Evolutionary conservation across 192 early-diverging fungal species (phyloP).

Genomic region (Rhizoclosmatium globosum): DNA sequence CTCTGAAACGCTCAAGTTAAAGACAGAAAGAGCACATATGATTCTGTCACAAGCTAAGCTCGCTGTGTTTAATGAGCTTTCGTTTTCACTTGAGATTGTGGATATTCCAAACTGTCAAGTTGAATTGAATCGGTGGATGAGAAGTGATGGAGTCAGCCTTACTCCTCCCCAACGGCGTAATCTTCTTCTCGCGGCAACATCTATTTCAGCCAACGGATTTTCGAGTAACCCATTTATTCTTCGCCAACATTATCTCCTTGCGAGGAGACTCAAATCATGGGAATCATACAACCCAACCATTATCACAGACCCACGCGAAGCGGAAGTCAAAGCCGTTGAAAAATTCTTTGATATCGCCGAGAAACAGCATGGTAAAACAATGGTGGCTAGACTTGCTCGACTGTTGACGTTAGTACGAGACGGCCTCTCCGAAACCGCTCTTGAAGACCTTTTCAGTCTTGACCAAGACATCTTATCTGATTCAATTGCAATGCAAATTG

Average conservation of each 20-base stretch:
- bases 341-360: slow-evolving; percentile 26
- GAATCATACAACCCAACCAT: slow-evolving; percentile 15
- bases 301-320: not conserved
- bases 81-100: not conserved
- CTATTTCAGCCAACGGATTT: not conserved
- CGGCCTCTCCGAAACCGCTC: slow-evolving; percentile 31
- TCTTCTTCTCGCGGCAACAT: slow-evolving; percentile 23
- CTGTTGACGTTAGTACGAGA: slow-evolving; percentile 17
- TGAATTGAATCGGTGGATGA: slow-evolving; percentile 31
- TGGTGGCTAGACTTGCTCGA: slow-evolving; percentile 14
- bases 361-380: slow-evolving; percentile 29
- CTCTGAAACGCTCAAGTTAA: not conserved
- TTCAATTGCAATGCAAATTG: slow-evolving; percentile 28
- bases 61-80: slow-evolving; percentile 20
- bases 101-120: slow-evolving; percentile 29
- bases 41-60: slow-evolving; percentile 12
- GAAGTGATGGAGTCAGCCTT: not conserved
- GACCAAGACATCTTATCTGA: slow-evolving; percentile 31
- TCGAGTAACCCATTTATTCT: slow-evolving; percentile 18
- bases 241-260: slow-evolving; percentile 12
- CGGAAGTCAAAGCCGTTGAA: not conserved
- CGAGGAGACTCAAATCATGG: slow-evolving; percentile 17
- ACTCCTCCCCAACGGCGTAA: slow-evolving; percentile 11
- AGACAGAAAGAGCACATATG: not conserved
- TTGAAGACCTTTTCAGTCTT: slow-evolving; percentile 42